Percentiles rank a stretch among this genome's conserved stretches.
Evolutionary conservation across 2,329 filamentous ascomycete species (phyloP).

Genomic region (Ophiocordyceps robertsii): DNA sequence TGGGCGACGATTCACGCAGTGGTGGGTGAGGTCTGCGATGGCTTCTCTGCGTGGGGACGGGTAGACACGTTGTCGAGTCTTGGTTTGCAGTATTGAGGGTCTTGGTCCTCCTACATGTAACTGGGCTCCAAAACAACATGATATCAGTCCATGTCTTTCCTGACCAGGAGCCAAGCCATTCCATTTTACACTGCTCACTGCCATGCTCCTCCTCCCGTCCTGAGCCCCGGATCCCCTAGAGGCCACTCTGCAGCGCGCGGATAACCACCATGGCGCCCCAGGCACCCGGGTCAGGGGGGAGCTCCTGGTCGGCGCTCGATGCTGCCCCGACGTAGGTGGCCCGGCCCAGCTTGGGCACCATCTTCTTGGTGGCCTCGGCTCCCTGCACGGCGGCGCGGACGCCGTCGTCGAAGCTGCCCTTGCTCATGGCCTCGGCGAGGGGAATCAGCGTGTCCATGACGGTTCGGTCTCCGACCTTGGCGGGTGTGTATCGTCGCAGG

Average conservation of each 20-base stretch:
- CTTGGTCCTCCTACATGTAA: too few species aligned
- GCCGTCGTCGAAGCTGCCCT: conserved; percentile 37
- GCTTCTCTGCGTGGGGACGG: too few species aligned
- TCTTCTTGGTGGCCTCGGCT: conserved; percentile 48
- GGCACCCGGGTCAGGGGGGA: conserved; percentile 57
- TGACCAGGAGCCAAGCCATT: too few species aligned
- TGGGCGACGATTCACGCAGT: too few species aligned
- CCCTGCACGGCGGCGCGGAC: conserved; percentile 46
- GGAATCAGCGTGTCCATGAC: conserved; percentile 45
- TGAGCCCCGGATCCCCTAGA: not conserved
- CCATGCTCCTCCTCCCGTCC: not conserved
- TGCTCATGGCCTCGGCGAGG: conserved; percentile 33
- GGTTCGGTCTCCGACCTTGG: conserved; percentile 40
- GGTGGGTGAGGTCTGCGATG: too few species aligned
- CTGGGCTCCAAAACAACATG: too few species aligned
- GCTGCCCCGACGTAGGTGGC: conserved; percentile 54
- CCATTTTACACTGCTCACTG: too few species aligned
- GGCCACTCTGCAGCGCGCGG: conserved; percentile 21
- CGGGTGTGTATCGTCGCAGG: conserved; percentile 38
- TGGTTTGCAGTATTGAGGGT: too few species aligned
- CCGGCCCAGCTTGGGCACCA: conserved; percentile 51
- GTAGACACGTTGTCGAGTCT: too few species aligned
- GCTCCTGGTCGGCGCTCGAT: conserved; percentile 31
- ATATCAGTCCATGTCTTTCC: too few species aligned
- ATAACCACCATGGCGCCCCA: conserved; percentile 52